These are phyloP conservation scores for Chalciporus pseudorubinellus DNA, from an alignment of 768 basidiomycete species.

Conservation along the genomic window DNA sequence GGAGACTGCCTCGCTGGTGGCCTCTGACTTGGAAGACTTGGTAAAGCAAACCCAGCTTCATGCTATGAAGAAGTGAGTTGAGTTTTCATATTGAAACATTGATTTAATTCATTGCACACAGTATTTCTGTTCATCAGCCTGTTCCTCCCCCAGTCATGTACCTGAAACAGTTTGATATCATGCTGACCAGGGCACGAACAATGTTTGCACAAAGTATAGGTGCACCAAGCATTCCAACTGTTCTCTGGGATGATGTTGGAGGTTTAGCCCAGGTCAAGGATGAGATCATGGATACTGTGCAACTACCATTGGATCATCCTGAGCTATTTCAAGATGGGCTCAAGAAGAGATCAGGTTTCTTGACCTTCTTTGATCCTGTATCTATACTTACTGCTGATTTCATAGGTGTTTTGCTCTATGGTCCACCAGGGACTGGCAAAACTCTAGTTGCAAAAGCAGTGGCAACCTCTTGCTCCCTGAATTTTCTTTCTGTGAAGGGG, in stretches of 20 bases:
- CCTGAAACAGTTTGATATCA: conserved; percentile 66
- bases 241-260: conserved; percentile 97
- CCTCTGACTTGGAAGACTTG: conserved; percentile 74
- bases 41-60: conserved; percentile 55
- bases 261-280: conserved; percentile 83
- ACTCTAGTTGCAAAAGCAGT: conserved; percentile 95
- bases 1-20: conserved; percentile 89
- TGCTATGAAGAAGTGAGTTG: conserved; percentile 33
- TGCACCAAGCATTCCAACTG: conserved; percentile 94
- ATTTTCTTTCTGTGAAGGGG: conserved; percentile 97
- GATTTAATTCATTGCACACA: not conserved
- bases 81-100: not conserved
- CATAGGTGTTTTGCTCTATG: conserved; percentile 85
- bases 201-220: conserved; percentile 91
- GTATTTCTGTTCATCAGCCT: not conserved
- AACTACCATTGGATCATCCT: conserved; percentile 85
- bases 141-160: conserved; percentile 18
- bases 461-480: conserved; percentile 90
- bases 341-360: conserved; percentile 89
- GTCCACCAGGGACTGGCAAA: conserved; percentile 95
- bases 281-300: conserved; percentile 95
- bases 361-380: not conserved
- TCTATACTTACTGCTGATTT: conserved; percentile 1
- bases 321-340: conserved; percentile 87
- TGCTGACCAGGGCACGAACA: conserved; percentile 67